Evolutionary conservation across 1,284 basidiomycete species (phyloP), one percentile per base, ranked within the genome.

Genomic region (Veloboletus limbatus): DNA sequence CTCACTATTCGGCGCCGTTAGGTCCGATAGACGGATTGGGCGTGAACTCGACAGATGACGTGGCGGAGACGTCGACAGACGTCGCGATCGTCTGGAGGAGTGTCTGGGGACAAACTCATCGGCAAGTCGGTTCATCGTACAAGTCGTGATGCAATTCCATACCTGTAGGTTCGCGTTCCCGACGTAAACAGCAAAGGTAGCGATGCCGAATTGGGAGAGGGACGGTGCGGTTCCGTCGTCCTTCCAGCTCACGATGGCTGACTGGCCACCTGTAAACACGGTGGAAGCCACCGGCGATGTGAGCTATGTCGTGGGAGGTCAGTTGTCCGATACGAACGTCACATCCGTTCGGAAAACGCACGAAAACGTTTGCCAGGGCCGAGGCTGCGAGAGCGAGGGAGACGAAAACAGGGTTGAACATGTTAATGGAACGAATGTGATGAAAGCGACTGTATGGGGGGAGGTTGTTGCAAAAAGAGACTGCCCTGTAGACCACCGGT

Each of bases 161-260:
- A 85, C 85, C 77, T 89, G 87, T 52, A 78, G 69, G 16, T 60
- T 64, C 28, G 70, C 64, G 59, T 77, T 85, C 22, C 86, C 87
- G 49, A 74, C 79, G 60, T 82, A 92, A 62, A 95, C 75, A 44
- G 78, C 81, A 49, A 92, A 71, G 33, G 70, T 73, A 31, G 79
- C 72, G 24, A 65, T 58, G 13, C 90, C 89, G 48, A 88, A 86
- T 1, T 72, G 56, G 17, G 66, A 54, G 30, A 92, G 75, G 21
- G 70, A 57, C 6, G 89, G 85, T 0, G 72, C 26, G 0, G 51
- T 51, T 45, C 77, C 77, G 54, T 81, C 74, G 50, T 92, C 88
- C 51, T 78, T 66, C 92, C 92, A 94, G 38, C 58, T 66, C 51
- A 94, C 66, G 22, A 71, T 79, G 36, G 78, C 71, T 2, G 62